phyloP scores from a whole-genome alignment of 352 stramenopile genomes.

The Pythium volutum region DNA sequence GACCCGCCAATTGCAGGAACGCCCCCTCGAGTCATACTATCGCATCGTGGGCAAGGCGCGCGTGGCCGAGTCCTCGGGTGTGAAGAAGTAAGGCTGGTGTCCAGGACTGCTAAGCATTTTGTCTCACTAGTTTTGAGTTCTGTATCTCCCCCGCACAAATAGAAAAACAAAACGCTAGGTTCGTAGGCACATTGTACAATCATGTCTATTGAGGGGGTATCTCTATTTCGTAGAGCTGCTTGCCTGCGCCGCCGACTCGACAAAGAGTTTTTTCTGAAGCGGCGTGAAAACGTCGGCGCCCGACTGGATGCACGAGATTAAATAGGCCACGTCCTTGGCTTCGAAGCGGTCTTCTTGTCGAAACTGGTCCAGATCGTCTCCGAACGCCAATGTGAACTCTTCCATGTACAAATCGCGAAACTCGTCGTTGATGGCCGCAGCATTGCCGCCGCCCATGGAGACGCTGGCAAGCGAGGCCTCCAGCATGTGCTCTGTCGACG shows the following conservation, averaged over 20 bases:
- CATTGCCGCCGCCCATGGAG: slow-evolving; percentile 10
- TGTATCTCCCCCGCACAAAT: not conserved
- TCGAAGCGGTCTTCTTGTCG: slow-evolving; percentile 85
- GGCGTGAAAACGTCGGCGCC: slow-evolving; percentile 78
- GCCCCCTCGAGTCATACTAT: slow-evolving; percentile 77
- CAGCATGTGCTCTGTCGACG: slow-evolving; percentile 47
- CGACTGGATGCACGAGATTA: slow-evolving; percentile 86
- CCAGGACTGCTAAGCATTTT: no score
- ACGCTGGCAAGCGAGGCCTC: slow-evolving; percentile 25
- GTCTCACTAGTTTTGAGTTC: not conserved
- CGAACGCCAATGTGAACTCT: slow-evolving; percentile 80
- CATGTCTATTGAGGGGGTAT: slow-evolving; percentile 10
- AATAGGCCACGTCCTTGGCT: slow-evolving; percentile 85
- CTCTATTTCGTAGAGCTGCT: slow-evolving; percentile 19
- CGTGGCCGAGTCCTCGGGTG: slow-evolving; percentile 18
- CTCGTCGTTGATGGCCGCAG: slow-evolving; percentile 34
- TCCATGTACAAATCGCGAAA: slow-evolving; percentile 85
- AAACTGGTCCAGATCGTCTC: slow-evolving; percentile 81
- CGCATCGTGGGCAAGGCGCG: slow-evolving; percentile 57
- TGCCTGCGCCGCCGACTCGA: slow-evolving; percentile 42
- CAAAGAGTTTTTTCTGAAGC: slow-evolving; percentile 81
- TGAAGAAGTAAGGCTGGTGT: slow-evolving; percentile 20
- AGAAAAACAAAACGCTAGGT: slow-evolving; percentile 4
- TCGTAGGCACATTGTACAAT: slow-evolving; percentile 16
- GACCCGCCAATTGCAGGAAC: slow-evolving; percentile 39